These are phyloP conservation scores for Nannochloropsis salina DNA, from an alignment of 108 stramenopile genomes.

Conservation along the genomic window DNA sequence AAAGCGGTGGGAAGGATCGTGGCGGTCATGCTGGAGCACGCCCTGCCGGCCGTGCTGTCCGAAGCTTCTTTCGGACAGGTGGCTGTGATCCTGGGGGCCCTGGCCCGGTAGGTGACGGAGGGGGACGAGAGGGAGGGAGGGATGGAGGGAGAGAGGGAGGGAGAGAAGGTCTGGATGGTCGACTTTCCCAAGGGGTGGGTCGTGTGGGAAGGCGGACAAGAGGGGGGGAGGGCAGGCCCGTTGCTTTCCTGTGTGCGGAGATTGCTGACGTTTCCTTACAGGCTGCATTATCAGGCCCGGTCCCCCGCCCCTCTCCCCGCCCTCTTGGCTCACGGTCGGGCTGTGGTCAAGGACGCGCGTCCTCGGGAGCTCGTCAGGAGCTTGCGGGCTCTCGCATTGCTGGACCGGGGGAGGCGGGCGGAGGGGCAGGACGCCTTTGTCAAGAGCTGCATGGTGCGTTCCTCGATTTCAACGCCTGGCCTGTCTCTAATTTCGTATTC, in stretches of 20 bases:
- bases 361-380: not conserved
- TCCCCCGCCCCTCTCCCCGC: not conserved
- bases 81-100: not conserved
- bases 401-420: not conserved
- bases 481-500: not conserved
- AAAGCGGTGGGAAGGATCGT: not conserved
- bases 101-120: not conserved
- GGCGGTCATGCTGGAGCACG: not conserved
- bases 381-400: not conserved
- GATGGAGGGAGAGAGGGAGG: not conserved
- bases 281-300: not conserved
- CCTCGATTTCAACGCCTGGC: not conserved
- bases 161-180: no score
- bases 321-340: not conserved
- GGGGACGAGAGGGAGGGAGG: not conserved
- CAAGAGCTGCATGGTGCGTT: not conserved
- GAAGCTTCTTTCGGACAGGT: not conserved
- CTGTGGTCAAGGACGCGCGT: not conserved
- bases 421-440: constrained; percentile 5
- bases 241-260: not conserved
- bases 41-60: not conserved
- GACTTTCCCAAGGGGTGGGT: no score
- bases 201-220: no score
- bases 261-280: not conserved
- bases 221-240: no score